Evolutionary conservation across 805 yeast species (phyloP).

Genomic region (Vanderwaltozyma verrucispora): DNA sequence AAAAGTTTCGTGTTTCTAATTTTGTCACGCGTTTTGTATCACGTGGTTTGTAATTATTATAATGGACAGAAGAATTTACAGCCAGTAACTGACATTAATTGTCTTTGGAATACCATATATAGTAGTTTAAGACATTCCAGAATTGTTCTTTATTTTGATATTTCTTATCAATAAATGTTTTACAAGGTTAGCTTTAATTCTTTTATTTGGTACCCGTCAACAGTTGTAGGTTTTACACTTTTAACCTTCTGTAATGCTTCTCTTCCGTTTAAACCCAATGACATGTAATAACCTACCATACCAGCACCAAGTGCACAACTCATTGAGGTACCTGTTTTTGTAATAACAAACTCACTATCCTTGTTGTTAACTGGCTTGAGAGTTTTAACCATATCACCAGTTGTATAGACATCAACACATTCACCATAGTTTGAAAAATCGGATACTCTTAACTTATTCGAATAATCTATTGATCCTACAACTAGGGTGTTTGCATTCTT

Average conservation of each 20-base stretch:
- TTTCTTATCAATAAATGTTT: background rate
- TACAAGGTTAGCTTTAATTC: background rate
- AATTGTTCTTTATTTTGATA: too few relatives aligned
- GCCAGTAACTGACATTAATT: too few relatives aligned
- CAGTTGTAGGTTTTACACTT: background rate
- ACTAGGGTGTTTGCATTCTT: conserved; percentile 43
- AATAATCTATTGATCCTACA: conserved; percentile 71
- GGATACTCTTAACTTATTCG: conserved; percentile 42
- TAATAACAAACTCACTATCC: conserved; percentile 28
- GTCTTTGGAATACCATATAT: too few relatives aligned
- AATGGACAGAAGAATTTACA: too few relatives aligned
- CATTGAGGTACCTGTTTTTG: conserved; percentile 57
- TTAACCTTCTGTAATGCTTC: conserved; percentile 26
- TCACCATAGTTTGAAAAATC: conserved; percentile 83
- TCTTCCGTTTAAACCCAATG: conserved; percentile 29
- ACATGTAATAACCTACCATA: conserved; percentile 35
- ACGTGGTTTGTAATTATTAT: too few relatives aligned
- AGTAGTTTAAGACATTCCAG: too few relatives aligned
- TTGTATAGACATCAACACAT: conserved; percentile 82
- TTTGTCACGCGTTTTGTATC: too few relatives aligned
- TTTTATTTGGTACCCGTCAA: too few relatives aligned
- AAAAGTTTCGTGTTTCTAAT: too few relatives aligned
- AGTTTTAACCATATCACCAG: conserved; percentile 63
- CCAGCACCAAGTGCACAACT: conserved; percentile 39
- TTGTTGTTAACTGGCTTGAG: conserved; percentile 23